Evolutionary conservation across 169 alveolate genomes (phyloP), one percentile per base, ranked within the genome.

Genomic region (Toxoplasma gondii): DNA sequence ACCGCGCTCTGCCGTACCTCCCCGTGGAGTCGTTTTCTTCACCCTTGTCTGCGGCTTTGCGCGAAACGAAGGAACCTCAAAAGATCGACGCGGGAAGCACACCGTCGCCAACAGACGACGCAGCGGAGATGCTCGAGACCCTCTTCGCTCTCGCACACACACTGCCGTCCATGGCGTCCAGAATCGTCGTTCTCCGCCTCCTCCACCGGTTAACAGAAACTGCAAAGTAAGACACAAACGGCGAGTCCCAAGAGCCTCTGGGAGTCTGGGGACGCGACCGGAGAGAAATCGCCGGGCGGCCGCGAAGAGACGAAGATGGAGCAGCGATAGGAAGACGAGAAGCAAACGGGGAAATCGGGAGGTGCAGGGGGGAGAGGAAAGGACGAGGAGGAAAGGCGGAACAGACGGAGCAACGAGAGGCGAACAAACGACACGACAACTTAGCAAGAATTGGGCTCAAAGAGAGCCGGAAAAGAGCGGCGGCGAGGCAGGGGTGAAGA

Each of bases 101-200:
- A 16, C 70, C 70, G 70, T 16, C 70, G 16, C n/a, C 16, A 17
- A 24, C 16, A 22, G 84, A 19, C 39, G 84, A n/a, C 16, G 45
- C 17, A 44, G 43, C 22, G 24, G 45, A 1, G 84, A 31, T n/a
- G 84, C 84, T 34, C 27, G 45, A 74, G 9, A 74, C 84, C 45
- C 44, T 74, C 10, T 74, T 19, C 84, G n/a, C 84, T 10, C 44
- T 74, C 31, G 84, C 43, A 1, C 84, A 74, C 44, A 74, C 84
- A 44, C 84, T 74, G 84, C 84, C 84, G 39, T 31, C 84, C 24
- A 31, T 36, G 39, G 84, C 84, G 43, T 74, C 84, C 17, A 41
- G 84, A 31, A 74, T 74, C 44, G 45, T 74, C 49, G 84, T 74
- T n/a, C 84, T 74, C 12, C 84, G 84, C 27, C 84, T 74, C 45